A percentile compares a stretch with the other conserved stretches of the same genome.
phyloP scores from a whole-genome alignment of 2,329 filamentous ascomycete species.

The Calonectria hongkongensis region DNA sequence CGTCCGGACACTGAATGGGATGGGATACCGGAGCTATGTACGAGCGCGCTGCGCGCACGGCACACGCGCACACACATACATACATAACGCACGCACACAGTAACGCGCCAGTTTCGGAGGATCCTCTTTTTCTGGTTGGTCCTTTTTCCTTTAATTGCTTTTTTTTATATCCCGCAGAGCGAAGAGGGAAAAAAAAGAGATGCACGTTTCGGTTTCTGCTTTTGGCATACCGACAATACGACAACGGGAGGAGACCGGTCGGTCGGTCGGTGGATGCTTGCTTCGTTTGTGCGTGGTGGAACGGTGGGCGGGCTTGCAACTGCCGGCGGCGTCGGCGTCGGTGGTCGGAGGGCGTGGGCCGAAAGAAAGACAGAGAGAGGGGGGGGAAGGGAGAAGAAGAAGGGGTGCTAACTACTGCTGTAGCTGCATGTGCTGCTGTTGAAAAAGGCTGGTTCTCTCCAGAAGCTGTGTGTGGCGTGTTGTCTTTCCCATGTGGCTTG shows the following conservation, averaged over 20 bases:
- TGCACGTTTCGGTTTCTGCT: background rate
- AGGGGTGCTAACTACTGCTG: background rate
- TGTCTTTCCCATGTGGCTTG: too few relatives aligned
- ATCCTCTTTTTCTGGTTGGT: background rate
- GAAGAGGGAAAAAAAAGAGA: background rate
- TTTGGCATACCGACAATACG: background rate
- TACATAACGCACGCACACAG: background rate
- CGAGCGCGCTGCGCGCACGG: background rate
- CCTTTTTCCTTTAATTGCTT: background rate
- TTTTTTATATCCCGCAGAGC: background rate
- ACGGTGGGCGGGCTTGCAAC: slow-evolving; percentile 6
- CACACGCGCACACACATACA: background rate
- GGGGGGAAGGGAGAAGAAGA: background rate
- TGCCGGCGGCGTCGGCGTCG: background rate
- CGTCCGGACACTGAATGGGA: background rate
- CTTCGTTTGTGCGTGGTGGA: slow-evolving; percentile 1
- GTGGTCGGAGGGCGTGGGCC: background rate
- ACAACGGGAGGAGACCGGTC: too few relatives aligned
- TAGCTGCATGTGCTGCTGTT: background rate
- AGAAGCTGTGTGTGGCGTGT: too few relatives aligned
- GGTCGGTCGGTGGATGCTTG: background rate
- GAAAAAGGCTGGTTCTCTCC: background rate
- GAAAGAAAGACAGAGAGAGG: background rate
- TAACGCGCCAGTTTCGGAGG: background rate
- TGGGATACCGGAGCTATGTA: background rate